Base-by-base conservation (phyloP, 352 stramenopile species). In the Blastocystis sp. region DNA sequence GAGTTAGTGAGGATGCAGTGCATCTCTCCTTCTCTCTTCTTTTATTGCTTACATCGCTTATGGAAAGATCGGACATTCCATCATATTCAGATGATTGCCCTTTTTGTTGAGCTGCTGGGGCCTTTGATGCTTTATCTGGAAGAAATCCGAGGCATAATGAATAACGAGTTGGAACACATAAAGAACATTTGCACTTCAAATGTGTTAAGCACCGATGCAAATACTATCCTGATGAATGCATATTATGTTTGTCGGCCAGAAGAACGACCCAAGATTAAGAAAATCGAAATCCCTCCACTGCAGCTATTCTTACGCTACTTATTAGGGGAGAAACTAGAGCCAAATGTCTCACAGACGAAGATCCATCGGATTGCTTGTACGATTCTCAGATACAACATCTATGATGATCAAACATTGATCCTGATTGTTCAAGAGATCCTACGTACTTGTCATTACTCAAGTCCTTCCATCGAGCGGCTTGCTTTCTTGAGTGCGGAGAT, bases 371-470 rank as follows among this genome's bases (percentile, higher is more conserved):
- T 79, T 11, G 23, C 20, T 3, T 29, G 9, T 23, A 15, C 29
- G 0, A 7, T 79, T 7, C 8, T 56, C 8, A 11, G 18, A 56
- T 79, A 62, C 68, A 43, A 43, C 2, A 23, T 79, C 11, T 15
- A 79, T 11, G 68, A 79, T 23, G 41, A 56, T 20, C 20, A 15
- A 3, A 61, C 43, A 34, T 9, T 79, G 68, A 13, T 55, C 23
- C n/a, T 79, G 68, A 34, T 79, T 13, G 68, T 79, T 6, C 37
- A 62, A 15, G 68, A 79, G 26, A n/a, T 79, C 20, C n/a, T 79
- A 13, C 11, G 11, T n/a, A n/a, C 20, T 13, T n/a, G 11, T 13
- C 13, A n/a, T 59, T n/a, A n/a, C 11, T 59, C 50, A 0, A n/a
- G 1, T 59, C 50, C 20, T 13, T n/a, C 20, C 11, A n/a, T 59